phyloP scores from a whole-genome alignment of 495 filamentous ascomycete genomes.

The Xylona heveae region DNA sequence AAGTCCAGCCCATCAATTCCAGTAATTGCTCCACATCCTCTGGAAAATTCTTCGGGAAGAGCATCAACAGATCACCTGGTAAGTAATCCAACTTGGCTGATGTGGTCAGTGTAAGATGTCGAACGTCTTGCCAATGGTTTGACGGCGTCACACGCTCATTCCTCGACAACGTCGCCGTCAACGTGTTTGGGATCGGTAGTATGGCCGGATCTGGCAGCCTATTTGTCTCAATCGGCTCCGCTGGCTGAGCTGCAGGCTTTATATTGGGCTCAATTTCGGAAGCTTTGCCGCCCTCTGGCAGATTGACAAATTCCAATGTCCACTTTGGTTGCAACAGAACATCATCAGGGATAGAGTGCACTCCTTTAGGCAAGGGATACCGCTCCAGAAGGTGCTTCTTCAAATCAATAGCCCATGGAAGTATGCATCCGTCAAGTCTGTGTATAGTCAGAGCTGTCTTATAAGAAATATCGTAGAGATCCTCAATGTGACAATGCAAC shows the following conservation, averaged over 20 bases:
- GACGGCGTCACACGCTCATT: conserved; percentile 57
- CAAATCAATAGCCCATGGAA: conserved; percentile 54
- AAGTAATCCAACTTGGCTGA: conserved; percentile 21
- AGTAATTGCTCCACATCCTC: conserved; percentile 58
- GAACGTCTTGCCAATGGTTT: conserved; percentile 86
- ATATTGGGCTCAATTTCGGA: conserved; percentile 72
- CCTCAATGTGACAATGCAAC: conserved; percentile 12
- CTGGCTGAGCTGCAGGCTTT: not conserved
- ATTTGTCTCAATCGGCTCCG: conserved; percentile 4
- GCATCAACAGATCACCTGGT: conserved; percentile 56
- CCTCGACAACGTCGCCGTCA: conserved; percentile 19
- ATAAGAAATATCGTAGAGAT: too few species aligned
- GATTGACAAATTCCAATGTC: conserved; percentile 28
- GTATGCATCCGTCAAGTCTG: conserved; percentile 63
- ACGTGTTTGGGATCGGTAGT: conserved; percentile 32
- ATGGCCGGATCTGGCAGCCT: conserved; percentile 14
- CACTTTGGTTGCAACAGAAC: conserved; percentile 63
- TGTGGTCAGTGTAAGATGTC: conserved; percentile 40
- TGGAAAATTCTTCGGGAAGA: conserved; percentile 74
- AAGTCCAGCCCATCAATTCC: conserved; percentile 50
- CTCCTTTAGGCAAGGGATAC: conserved; percentile 44
- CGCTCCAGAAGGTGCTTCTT: conserved; percentile 36
- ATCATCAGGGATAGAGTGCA: conserved; percentile 52
- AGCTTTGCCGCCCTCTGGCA: conserved; percentile 60
- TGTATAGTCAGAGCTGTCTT: not conserved